These are phyloP conservation scores for Torulaspora pretoriensis DNA, from an alignment of 1,139 yeast species.

Conservation along the genomic window DNA sequence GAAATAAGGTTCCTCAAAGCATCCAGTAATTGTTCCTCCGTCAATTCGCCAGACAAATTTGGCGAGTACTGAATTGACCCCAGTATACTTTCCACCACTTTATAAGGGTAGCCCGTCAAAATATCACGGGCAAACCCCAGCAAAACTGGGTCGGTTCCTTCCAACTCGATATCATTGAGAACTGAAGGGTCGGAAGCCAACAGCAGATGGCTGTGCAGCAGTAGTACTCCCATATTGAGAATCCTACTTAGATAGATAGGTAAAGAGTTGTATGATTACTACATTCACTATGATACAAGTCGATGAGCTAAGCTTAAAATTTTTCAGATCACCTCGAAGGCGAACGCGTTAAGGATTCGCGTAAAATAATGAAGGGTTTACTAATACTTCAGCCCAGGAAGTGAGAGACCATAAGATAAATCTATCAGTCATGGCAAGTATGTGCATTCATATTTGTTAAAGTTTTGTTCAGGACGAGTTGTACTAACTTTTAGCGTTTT, in stretches of 20 bases:
- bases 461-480: background rate
- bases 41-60: background rate
- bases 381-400: background rate
- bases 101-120: conserved; percentile 26
- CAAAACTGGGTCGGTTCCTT: conserved; percentile 9
- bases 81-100: conserved; percentile 20
- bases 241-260: too few species aligned
- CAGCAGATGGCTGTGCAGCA: conserved; percentile 27
- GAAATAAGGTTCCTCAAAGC: conserved; percentile 2
- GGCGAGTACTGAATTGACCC: background rate
- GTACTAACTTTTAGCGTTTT: conserved; percentile 9
- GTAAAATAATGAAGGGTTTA: background rate
- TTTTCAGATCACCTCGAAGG: conserved; percentile 13
- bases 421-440: conserved; percentile 16
- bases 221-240: conserved; percentile 20
- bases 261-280: too few species aligned
- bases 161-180: conserved; percentile 8
- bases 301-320: conserved; percentile 12
- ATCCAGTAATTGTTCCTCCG: conserved; percentile 1
- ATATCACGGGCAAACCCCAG: conserved; percentile 18
- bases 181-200: conserved; percentile 20
- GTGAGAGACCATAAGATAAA: background rate
- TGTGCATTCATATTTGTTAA: conserved; percentile 6
- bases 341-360: conserved; percentile 11
- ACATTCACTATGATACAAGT: background rate